Base-by-base conservation (phyloP, 2,329 filamentous ascomycete species). In the Trichoderma aggressivum region DNA sequence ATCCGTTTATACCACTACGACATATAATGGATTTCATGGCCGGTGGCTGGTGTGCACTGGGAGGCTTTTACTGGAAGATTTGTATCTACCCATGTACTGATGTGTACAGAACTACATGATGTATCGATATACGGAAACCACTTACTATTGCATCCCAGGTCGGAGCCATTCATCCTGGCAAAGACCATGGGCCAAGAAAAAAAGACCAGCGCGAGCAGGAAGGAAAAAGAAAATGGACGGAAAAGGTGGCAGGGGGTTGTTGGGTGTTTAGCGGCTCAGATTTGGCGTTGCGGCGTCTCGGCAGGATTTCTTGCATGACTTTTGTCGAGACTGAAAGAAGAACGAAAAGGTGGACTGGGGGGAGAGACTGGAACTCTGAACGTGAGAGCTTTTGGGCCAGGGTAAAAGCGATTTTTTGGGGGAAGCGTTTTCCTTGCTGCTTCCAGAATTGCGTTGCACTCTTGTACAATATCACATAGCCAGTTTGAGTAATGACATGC, bases 201-300 rank as follows among this genome's bases (percentile, higher is more conserved):
- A 74, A 70, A 39, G 36, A 74, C 75, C 71, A 72, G 74, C 72
- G 3, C 32, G 59, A 73, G 71, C 50, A 60, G 66, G 24, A 60
- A 60, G 66, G 24, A n/a, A 36, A 16, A 61, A 60, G 14, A 60
- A 60, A 28, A 11, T 21, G 56, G 14, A 53, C n/a, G 47, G 39
- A 21, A 26, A 34, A 50, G 28, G 55, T 34, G 58, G 65, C 73
- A 71, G 28, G 69, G 65, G 28, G 70, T 72, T 73, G 71, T 71
- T 72, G 74, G 73, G 73, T 74, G 55, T 71, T 70, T 73, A 75
- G 73, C 74, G 70, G 74, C 72, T 74, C 72, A 55, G 70, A 72
- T 72, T 76, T 73, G 75, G 77, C 75, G 77, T 77, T 74, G 72
- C 72, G 77, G 76, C 74, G 76, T 78, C 76, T 76, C 73, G 74